phyloP scores from a whole-genome alignment of 768 basidiomycete genomes.

The Tephrocybe sp. region DNA sequence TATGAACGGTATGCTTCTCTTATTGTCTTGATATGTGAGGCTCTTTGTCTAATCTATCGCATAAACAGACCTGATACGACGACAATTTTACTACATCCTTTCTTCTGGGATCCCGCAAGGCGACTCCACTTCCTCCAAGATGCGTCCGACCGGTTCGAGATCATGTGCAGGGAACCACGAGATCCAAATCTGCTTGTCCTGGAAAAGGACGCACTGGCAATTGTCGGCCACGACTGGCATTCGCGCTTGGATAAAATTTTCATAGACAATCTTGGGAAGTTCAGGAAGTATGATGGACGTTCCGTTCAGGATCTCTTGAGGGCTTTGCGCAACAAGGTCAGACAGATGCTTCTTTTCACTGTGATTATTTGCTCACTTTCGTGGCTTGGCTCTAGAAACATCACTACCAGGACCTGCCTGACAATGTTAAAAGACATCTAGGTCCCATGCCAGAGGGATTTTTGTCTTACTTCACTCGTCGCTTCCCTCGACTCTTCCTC shows the following conservation, averaged over 20 bases:
- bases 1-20: constrained; percentile 57
- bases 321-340: constrained; percentile 92
- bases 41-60: no score
- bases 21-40: no score
- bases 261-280: constrained; percentile 94
- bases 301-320: constrained; percentile 91
- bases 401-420: constrained; percentile 96
- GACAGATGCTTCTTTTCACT: constrained; percentile 21
- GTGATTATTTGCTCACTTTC: not conserved
- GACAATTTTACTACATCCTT: constrained; percentile 88
- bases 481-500: constrained; percentile 90
- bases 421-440: constrained; percentile 83
- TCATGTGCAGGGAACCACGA: constrained; percentile 92
- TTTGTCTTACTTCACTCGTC: constrained; percentile 87
- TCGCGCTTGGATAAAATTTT: constrained; percentile 83
- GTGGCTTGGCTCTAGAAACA: constrained; percentile 68
- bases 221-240: constrained; percentile 94
- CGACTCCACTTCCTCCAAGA: constrained; percentile 95
- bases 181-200: constrained; percentile 74
- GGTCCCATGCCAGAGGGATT: constrained; percentile 93
- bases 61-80: constrained; percentile 90
- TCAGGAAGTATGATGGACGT: constrained; percentile 91
- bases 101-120: constrained; percentile 91
- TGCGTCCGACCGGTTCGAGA: constrained; percentile 96
- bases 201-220: constrained; percentile 64